phyloP scores from a whole-genome alignment of 305 asterid genomes.

The Rubia tinctorum region DNA sequence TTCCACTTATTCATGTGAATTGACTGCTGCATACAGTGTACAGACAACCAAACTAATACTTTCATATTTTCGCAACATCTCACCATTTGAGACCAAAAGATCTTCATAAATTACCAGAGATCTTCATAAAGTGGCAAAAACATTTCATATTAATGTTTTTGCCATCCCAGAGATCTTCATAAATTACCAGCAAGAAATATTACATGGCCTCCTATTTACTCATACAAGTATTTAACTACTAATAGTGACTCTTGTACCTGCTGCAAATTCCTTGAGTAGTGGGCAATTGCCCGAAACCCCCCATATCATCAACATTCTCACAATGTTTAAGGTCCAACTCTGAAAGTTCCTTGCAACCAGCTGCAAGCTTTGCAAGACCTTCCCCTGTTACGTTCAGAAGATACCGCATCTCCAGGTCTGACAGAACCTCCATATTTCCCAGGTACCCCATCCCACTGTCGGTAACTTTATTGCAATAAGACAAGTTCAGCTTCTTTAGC shows the following conservation, averaged over 20 bases:
- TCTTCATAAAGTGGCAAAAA: too few relatives aligned
- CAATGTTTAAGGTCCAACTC: constrained; percentile 59
- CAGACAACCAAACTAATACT: too few relatives aligned
- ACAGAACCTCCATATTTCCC: constrained; percentile 39
- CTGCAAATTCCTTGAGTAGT: constrained; percentile 52
- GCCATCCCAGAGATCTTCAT: not conserved
- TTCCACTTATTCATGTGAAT: too few relatives aligned
- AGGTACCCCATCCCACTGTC: constrained; percentile 53
- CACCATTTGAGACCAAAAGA: too few relatives aligned
- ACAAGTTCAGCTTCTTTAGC: constrained; percentile 51
- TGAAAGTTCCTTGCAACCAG: constrained; percentile 59
- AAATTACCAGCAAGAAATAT: not conserved
- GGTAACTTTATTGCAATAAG: constrained; percentile 51
- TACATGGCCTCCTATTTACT: too few relatives aligned
- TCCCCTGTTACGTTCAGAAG: constrained; percentile 43
- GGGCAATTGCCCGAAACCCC: constrained; percentile 66
- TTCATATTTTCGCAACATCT: too few relatives aligned
- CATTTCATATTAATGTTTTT: too few relatives aligned
- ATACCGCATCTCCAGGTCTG: constrained; percentile 52
- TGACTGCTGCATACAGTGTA: too few relatives aligned
- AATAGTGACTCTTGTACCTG: constrained; percentile 41
- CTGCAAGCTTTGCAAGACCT: constrained; percentile 56
- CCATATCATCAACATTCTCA: constrained; percentile 46
- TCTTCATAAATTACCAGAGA: not conserved
- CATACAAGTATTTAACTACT: not conserved